These are phyloP conservation scores for Acer saccharum DNA, from an alignment of 345 rosid genomes.

Conservation along the genomic window DNA sequence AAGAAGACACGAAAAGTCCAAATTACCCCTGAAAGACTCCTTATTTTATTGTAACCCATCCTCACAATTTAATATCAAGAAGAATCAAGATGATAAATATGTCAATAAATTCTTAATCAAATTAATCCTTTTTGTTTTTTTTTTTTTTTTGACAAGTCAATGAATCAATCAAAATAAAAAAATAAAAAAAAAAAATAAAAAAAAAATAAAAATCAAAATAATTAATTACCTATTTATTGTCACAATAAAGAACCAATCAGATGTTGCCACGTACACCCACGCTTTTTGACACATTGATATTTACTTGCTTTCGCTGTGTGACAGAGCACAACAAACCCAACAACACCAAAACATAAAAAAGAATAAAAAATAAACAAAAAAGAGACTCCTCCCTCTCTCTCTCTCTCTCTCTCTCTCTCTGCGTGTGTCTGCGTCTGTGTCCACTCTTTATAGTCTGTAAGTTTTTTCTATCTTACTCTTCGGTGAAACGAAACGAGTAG, in stretches of 20 bases:
- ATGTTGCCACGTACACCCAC: slow-evolving; percentile 7
- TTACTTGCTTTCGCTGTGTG: neutral
- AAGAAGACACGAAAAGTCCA: neutral
- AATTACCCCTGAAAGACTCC: neutral
- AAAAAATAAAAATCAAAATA: too few species aligned
- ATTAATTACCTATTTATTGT: neutral
- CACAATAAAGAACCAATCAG: neutral
- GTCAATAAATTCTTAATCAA: too few species aligned
- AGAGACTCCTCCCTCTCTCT: neutral
- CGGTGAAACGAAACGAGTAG: neutral
- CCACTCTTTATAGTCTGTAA: neutral
- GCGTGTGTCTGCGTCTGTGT: neutral
- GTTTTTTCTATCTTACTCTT: neutral
- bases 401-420: neutral
- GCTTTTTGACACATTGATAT: neutral
- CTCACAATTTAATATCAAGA: neutral
- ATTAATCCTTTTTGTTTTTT: neutral
- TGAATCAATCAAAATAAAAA: too few species aligned
- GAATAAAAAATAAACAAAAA: neutral
- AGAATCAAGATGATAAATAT: too few species aligned
- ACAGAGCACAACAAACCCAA: neutral
- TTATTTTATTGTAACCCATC: neutral
- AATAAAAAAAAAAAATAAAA: too few species aligned
- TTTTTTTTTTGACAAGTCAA: too few species aligned
- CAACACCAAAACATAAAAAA: neutral